Base-by-base conservation (phyloP, 1,284 basidiomycete species). In the Cryptococcus neoformans region DNA sequence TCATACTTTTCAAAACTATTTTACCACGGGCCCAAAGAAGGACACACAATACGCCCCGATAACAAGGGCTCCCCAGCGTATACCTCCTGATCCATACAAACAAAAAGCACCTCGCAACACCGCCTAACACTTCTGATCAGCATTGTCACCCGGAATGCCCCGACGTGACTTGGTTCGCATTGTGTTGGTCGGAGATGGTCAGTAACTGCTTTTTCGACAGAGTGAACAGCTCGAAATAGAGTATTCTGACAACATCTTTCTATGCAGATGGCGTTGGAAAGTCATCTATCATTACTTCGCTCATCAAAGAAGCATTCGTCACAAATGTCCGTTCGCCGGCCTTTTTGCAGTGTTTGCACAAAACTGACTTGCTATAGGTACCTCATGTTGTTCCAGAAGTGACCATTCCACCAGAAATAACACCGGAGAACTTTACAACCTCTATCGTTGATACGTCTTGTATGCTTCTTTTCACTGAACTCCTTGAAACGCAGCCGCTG, bases 381-480 rank as follows among this genome's bases (percentile, higher is more conserved):
- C 92, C 89, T 77, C 90, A 92, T 68, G 83, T 94, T 71, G 87
- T 96, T 16, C 93, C 92, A 12, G 92, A 96, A 78, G 91, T 96
- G 49, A 96, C 93, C 5, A 94, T 96, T 57, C 93, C 93, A 7
- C 91, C 92, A 70, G 90, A 93, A 78, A 91, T 95, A 48, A 94
- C 92, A 16, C 90, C 93, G 49, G 92, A 93, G 80, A 92, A 94
- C 73, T 90, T 95, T 40, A 95, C 93, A 1, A 96, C 92, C 5
- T 90, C 93, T 70, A 95, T 96, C 61, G 89, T 96, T 50, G 93
- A 96, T 76, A 92, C 93, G 49, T 92, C 92, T 72, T 87, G 92
- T 92, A 69, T 62, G 86, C 49, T 44, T 38, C 34, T 51, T 44
- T 17, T 21, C 21, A 21, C 14, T 40, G 14, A 46, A 12, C 21